These are phyloP conservation scores for Vigna hirtella DNA, from an alignment of 306 rosid genomes.

Conservation along the genomic window DNA sequence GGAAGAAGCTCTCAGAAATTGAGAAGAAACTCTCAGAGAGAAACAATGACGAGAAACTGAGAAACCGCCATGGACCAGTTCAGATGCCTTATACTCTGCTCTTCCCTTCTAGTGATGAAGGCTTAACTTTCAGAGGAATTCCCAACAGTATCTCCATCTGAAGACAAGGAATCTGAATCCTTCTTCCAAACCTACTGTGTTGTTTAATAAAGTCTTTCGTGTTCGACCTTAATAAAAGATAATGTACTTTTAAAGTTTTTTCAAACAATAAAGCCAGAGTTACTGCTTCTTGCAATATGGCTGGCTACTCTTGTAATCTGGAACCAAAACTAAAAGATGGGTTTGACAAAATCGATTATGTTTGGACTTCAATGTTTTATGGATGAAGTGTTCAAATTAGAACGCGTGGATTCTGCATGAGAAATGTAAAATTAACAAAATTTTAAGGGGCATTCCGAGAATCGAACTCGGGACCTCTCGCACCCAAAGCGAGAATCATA, in stretches of 20 bases:
- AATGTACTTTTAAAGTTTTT: background rate
- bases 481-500: too few species aligned
- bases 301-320: too few species aligned
- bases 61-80: slow-evolving; percentile 68
- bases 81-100: slow-evolving; percentile 71
- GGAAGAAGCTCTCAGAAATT: slow-evolving; percentile 44
- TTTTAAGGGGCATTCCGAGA: too few species aligned
- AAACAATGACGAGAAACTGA: slow-evolving; percentile 58
- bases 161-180: slow-evolving; percentile 1
- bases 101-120: slow-evolving; percentile 58
- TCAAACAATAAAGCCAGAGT: background rate
- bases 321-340: background rate
- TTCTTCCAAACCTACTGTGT: slow-evolving; percentile 1
- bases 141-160: slow-evolving; percentile 54
- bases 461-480: too few species aligned
- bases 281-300: background rate
- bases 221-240: slow-evolving; percentile 24
- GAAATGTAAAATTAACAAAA: too few species aligned
- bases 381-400: too few species aligned
- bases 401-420: too few species aligned
- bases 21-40: slow-evolving; percentile 44
- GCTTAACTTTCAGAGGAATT: slow-evolving; percentile 74
- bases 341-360: background rate
- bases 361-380: too few species aligned
- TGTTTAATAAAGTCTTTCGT: slow-evolving; percentile 21